Base-by-base conservation (phyloP, 225 moss, liverwort and hornwort species). In the Rhytidiadelphus loreus region DNA sequence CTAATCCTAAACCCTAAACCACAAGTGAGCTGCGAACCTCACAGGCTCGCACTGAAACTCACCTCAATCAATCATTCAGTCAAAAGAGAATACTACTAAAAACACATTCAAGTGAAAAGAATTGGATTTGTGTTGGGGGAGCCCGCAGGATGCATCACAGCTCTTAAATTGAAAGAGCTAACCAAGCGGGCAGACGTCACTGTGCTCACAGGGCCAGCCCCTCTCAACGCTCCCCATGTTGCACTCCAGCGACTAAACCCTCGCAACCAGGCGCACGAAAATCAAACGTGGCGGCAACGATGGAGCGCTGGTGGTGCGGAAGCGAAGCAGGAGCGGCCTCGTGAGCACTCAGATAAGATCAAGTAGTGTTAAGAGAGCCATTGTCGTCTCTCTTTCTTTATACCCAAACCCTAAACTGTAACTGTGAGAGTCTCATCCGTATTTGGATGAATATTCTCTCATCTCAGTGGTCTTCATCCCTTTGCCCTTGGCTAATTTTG, bases 331-430 rank as follows among this genome's bases (percentile, higher is more conserved):
- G 29, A 43, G 89, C 85, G 16, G 46, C 37, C 63, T 13, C 9
- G 2, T 4, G 63, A 44, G 85, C 90, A 89, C 92, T 92, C 92
- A 92, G 92, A 92, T 92, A 92, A 92, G 92, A 92, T 90, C 92
- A 92, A 92, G 92, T 92, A 89, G 85, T 92, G 90, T 89, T 87
- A 18, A 2, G 0, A 0, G 2, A 8, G 2, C 0, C 0, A 1
- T 0, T 0, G 16, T 16, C 48, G 64, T 78, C 77, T 24, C 68
- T 55, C 87, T 7, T 20, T 0, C 0, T 78, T 57, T 70, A 70
- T 79, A 85, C 2, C 20, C 13, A 44, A 57, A 48, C 77, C 52
- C 62, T 21, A 20, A 77, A 53, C 15, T 68, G 37, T 6, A 12
- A 41, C 43, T 32, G 12, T 41, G 17, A 10, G 56, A 23, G 12